Evolutionary conservation across 805 yeast genomes (phyloP).

Genomic region (Candida xiaguanensis): DNA sequence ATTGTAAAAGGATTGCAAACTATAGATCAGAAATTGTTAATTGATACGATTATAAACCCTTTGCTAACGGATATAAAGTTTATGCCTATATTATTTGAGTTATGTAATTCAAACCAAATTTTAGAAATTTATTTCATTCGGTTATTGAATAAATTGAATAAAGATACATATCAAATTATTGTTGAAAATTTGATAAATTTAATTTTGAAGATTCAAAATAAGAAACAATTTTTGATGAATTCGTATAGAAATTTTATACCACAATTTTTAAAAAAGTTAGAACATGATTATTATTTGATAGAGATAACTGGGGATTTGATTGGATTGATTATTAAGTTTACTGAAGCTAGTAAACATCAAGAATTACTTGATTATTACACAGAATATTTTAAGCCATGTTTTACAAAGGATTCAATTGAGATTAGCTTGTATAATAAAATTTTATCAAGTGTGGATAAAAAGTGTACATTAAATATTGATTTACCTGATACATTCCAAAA

Average conservation of each 20-base stretch:
- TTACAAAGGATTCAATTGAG: constrained; percentile 23
- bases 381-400: constrained; percentile 23
- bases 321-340: constrained; percentile 37
- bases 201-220: constrained; percentile 26
- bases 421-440: constrained; percentile 43
- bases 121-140: constrained; percentile 44
- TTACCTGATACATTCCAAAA: constrained; percentile 4
- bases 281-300: constrained; percentile 17
- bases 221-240: constrained; percentile 34
- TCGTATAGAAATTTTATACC: constrained; percentile 42
- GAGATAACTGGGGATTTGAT: constrained; percentile 41
- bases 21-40: constrained; percentile 41
- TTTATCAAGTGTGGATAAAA: constrained; percentile 51
- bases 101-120: constrained; percentile 40
- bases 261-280: constrained; percentile 22
- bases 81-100: constrained; percentile 19
- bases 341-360: constrained; percentile 44
- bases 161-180: constrained; percentile 10
- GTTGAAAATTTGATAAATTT: constrained; percentile 21
- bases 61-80: constrained; percentile 38
- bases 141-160: constrained; percentile 31
- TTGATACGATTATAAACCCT: constrained; percentile 50
- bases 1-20: constrained; percentile 53
- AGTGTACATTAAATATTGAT: constrained; percentile 12
- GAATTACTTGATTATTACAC: constrained; percentile 36